Percentiles rank a stretch among this genome's conserved stretches.
phyloP scores from a whole-genome alignment of 345 rosid genomes.

The Crucihimalaya himalaica region DNA sequence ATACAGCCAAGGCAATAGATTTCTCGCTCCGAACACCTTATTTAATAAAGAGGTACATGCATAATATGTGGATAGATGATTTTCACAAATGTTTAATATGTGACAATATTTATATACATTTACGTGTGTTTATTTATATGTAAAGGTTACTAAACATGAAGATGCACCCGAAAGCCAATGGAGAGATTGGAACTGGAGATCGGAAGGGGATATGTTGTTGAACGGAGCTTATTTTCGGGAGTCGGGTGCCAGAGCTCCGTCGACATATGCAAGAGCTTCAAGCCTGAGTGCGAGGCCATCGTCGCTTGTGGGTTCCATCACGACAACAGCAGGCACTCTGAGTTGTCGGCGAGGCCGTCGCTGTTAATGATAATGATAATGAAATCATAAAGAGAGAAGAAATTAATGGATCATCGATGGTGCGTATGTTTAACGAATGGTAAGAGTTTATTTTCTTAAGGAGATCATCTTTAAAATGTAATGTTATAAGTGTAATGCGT shows the following conservation, averaged over 20 bases:
- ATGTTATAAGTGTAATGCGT: conserved; percentile 21
- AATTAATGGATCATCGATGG: conserved; percentile 19
- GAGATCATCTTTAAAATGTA: not conserved
- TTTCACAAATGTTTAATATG: not conserved
- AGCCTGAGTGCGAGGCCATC: conserved; percentile 79
- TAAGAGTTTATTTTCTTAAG: not conserved
- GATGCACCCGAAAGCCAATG: conserved; percentile 64
- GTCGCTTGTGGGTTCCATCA: conserved; percentile 60
- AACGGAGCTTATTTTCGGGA: conserved; percentile 74
- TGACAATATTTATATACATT: not conserved
- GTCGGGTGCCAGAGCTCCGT: conserved; percentile 55
- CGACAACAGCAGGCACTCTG: conserved; percentile 61
- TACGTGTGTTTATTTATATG: not conserved
- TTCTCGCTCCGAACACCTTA: conserved; percentile 62
- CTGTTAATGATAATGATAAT: conserved; percentile 41
- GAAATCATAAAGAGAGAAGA: conserved; percentile 1
- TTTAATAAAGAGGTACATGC: conserved; percentile 60
- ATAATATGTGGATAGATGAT: not conserved
- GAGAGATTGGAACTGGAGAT: conserved; percentile 75
- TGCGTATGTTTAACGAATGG: conserved; percentile 16
- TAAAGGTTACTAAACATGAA: conserved; percentile 79
- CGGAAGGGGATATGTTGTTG: conserved; percentile 69
- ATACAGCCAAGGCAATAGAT: conserved; percentile 80
- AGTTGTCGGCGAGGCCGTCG: conserved; percentile 58
- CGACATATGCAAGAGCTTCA: conserved; percentile 65